Percentiles rank a stretch among this genome's conserved stretches.
Evolutionary conservation across 208 protist genomes (phyloP).

Genomic region (Leishmania mexicana): DNA sequence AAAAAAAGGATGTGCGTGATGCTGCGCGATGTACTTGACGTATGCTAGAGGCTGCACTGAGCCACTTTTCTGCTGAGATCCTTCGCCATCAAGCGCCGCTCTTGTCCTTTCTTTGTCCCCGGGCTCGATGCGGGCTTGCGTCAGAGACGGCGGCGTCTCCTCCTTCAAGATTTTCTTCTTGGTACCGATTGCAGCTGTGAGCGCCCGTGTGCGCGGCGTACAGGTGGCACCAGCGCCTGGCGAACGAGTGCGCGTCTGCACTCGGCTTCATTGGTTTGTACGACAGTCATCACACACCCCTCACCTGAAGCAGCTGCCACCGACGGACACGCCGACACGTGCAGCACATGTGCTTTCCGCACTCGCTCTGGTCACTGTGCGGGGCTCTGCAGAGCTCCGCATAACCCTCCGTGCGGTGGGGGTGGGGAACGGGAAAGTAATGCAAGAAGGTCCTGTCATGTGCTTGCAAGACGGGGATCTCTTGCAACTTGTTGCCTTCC

Average conservation of each 20-base stretch:
- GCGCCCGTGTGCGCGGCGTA: background rate
- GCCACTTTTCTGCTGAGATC: background rate
- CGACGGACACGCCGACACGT: background rate
- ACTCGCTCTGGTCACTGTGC: background rate
- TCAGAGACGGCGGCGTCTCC: background rate
- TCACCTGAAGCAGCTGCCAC: background rate
- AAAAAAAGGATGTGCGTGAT: background rate
- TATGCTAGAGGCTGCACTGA: background rate
- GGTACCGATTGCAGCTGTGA: background rate
- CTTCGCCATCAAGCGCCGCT: background rate
- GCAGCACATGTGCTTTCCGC: background rate
- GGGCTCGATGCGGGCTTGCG: background rate
- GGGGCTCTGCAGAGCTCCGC: background rate
- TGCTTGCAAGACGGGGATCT: background rate
- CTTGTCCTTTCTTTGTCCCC: background rate
- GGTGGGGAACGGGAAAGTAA: background rate
- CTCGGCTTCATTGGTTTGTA: background rate
- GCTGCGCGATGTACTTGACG: background rate
- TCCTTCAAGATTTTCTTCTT: background rate
- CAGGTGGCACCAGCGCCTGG: background rate
- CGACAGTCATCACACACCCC: background rate
- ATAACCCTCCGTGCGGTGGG: background rate
- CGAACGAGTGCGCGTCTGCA: background rate
- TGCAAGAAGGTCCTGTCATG: background rate
- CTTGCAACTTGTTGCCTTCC: background rate